Percentiles rank a stretch among this genome's conserved stretches.
phyloP scores from a whole-genome alignment of 192 early-diverging fungal species.

The Blastocladiella britannica region DNA sequence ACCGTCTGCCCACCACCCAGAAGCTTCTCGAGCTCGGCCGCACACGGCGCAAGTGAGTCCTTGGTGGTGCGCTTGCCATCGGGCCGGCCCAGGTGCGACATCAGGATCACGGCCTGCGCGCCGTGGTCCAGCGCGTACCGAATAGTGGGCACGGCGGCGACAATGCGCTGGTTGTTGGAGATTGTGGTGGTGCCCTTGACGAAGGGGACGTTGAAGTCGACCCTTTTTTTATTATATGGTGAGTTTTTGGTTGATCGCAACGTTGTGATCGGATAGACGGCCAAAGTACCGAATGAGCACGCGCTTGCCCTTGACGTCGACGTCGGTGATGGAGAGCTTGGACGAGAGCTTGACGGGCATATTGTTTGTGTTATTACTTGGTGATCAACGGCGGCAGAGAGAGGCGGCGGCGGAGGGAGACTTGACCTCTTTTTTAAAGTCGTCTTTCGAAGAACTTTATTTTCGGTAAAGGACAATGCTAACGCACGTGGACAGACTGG shows the following conservation, averaged over 20 bases:
- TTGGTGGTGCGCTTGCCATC: constrained; percentile 72
- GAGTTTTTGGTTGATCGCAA: not conserved
- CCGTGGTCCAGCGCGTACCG: constrained; percentile 68
- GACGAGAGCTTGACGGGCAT: constrained; percentile 40
- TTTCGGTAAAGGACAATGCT: no score
- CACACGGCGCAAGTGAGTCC: constrained; percentile 81
- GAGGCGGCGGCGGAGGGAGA: no score
- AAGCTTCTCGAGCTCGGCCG: constrained; percentile 55
- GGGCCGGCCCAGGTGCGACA: constrained; percentile 94
- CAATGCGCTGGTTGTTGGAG: constrained; percentile 92
- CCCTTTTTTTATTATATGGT: constrained; percentile 24
- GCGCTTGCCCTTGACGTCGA: constrained; percentile 65
- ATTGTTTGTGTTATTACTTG: not conserved
- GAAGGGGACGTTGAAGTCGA: constrained; percentile 99
- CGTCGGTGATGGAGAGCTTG: constrained; percentile 74
- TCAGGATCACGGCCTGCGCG: constrained; percentile 73
- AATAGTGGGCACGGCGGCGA: constrained; percentile 83
- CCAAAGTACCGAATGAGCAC: constrained; percentile 62
- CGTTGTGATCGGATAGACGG: not conserved
- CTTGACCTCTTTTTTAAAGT: no score
- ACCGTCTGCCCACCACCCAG: constrained; percentile 64
- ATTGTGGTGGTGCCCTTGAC: constrained; percentile 74
- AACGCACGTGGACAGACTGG: not conserved
- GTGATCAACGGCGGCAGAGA: constrained; percentile 2
- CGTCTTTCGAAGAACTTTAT: no score